Evolutionary conservation across 148 eudicot genomes (phyloP), one percentile per base, ranked within the genome.

Genomic region (Linanthus parryae): DNA sequence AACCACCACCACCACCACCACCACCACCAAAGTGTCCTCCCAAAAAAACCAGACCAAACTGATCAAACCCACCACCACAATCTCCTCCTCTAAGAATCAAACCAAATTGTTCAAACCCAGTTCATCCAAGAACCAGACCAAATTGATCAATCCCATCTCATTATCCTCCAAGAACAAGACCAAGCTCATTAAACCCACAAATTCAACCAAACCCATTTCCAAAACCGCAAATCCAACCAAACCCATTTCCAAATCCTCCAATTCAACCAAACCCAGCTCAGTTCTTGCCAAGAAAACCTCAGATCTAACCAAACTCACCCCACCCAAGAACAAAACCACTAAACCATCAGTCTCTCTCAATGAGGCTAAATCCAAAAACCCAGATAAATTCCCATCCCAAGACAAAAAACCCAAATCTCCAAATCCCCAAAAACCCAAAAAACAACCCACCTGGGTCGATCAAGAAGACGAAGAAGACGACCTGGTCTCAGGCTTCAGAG

Each of bases 401-500:
- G 37, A 56, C 34, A 61, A 64, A 17, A 34, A 37, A 8, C 37
- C 64, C 25, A 23, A 31, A 34, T 65, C 27, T 19, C 36, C 44
- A 42, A 33, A 60, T 39, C 47, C 56, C 53, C 56, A 30, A 17
- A 65, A 75, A 14, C 56, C 56, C 17, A 30, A 64, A 14, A 51
- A 67, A 13, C n/a, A n/a, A n/a, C 54, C 63, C 14, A 57, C 13
- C 28, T 72, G 73, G 83, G 24, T 48, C 3, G 73, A 72, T 25
- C 44, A 68, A 18, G 63, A 66, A 9, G 70, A 64, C 8, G 69
- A 54, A 14, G 78, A 71, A 7, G 75, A 78, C 11, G 97, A 86
- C 40, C 45, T 83, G 5, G 77, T 91, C 0, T 38, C 94, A 0
- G 98, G 73, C 15, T 74, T 91, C 62, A 63, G 71, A 62, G 87